Evolutionary conservation across 768 basidiomycete genomes (phyloP), one percentile per base, ranked within the genome.

Genomic region (Myochromella boudieri): DNA sequence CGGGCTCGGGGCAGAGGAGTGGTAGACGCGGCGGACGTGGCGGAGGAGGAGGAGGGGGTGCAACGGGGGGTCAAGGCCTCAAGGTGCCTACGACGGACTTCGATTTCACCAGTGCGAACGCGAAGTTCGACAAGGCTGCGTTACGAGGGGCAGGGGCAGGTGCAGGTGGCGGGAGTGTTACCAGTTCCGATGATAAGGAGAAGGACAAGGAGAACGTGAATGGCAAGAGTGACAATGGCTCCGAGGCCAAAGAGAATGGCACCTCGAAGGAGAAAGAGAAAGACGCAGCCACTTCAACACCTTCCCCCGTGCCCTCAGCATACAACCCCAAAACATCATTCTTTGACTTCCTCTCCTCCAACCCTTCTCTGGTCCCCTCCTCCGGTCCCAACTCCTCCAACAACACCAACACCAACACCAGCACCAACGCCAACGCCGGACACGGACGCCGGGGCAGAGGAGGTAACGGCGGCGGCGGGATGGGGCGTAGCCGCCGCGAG

Each of bases 321-420:
- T 91, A 91, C 60, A 85, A 92, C 62, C 88, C 85, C 3, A 67
- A 78, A 55, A 81, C 75, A 55, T 91, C 87, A 3, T 92, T 92
- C 75, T 93, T 93, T 54, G 90, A 93, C 64, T 80, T 84, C 10
- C 61, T 81, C 38, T 74, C 76, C 11, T 74, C 75, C 14, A 69
- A 71, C 14, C 52, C 69, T 17, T 46, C 51, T 14, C 24, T 47
- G n/a, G 51, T 45, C 11, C 42, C 49, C 15, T n/a, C n/a, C n/a
- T n/a, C n/a, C n/a, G n/a, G n/a, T n/a, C n/a, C n/a, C n/a, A n/a
- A n/a, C n/a, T n/a, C n/a, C n/a, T n/a, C n/a, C n/a, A n/a, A n/a
- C n/a, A n/a, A n/a, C n/a, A n/a, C n/a, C n/a, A n/a, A n/a, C n/a
- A n/a, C n/a, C n/a, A n/a, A n/a, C n/a, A n/a, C n/a, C n/a, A n/a